Evolutionary conservation across 257 asterid species (phyloP), one percentile per base, ranked within the genome.

Genomic region (Solanum sitiens): DNA sequence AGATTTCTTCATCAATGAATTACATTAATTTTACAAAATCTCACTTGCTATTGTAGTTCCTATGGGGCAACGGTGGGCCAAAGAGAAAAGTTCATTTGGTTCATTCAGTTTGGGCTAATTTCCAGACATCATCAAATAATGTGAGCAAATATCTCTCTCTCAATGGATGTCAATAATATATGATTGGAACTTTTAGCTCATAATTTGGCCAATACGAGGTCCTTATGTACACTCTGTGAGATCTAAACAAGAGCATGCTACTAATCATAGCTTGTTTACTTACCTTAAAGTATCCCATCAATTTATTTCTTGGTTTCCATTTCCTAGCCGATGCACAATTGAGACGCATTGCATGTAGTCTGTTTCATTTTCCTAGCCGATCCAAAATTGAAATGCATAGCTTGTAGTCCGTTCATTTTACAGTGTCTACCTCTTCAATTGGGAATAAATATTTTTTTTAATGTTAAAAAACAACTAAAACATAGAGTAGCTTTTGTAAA

Each of bases 41-140:
- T 87, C 39, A 84, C 44, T 89, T 93, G 47, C 88, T 71, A 84
- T 67, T 91, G 86, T 87, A 96, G 98, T 92, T 89, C 88, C 77
- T 96, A 83, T 96, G 99, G 99, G 90, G 89, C 89, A 93, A 91
- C 40, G 98, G 97, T 88, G 98, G 98, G 40, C 94, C 95, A 74
- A 91, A 83, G 90, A 93, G 93, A 86, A 89, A 93, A 88, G 88
- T 90, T 88, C 93, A 94, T 92, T 91, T 95, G 89, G 91, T 96
- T 83, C 99, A 96, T 92, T 96, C 99, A 42, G 92, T 96, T 77
- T 96, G 98, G 99, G 98, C 95, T 65, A 96, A 96, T 89, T 96
- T 96, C 91, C 99, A 96, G 94, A 94, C 98, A 53, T 94, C 95
- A 61, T 80, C 94, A 83, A 91, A 90, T 91, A 96, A 96, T 91